Base-by-base conservation (phyloP, 75 land plant species). In the Cryptomeria japonica region DNA sequence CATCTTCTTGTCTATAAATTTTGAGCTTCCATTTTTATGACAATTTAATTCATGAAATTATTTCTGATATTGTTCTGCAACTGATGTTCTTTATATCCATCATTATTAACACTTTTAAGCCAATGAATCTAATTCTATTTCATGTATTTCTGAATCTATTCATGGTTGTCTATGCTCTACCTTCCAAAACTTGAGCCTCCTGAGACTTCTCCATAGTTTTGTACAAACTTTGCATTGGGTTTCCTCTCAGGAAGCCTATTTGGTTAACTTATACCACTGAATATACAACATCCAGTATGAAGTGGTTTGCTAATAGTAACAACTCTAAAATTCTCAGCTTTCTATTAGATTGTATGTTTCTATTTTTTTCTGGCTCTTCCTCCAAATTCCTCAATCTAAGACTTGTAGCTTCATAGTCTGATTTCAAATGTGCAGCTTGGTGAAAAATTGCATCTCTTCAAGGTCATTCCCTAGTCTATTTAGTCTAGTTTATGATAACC, bases 291-390 rank as follows among this genome's bases (percentile, higher is more conserved):
- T 80, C 83, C 31, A 25, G 9, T 80, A 80, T 80, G 47, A 22
- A 80, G 32, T 44, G 49, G 10, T 47, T 47, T 47, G 49, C 7
- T 80, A 7, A 2, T 80, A n/a, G 44, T 80, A 80, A 80, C 46
- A 16, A 80, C 83, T 80, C 83, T 80, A 18, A 38, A 80, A n/a
- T 47, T 80, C 83, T 80, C 19, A 44, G 22, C 28, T 80, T 68
- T 38, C 83, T 42, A 9, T 47, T 80, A 12, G 46, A 38, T 19
- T 19, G 46, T 44, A 80, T 80, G 46, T 28, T 41, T 28, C 86
- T 85, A 39, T 16, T 56, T 37, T 22, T 61, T 12, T 10, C 41
- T 19, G 42, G 37, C 41, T 41, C 41, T 41, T 41, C 2, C 41
- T 41, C 41, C 41, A 41, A 41, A 41, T 41, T 41, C 41, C 41